Evolutionary conservation across 371 early-diverging fungal species (phyloP).

Genomic region (Lichtheimia ramosa): DNA sequence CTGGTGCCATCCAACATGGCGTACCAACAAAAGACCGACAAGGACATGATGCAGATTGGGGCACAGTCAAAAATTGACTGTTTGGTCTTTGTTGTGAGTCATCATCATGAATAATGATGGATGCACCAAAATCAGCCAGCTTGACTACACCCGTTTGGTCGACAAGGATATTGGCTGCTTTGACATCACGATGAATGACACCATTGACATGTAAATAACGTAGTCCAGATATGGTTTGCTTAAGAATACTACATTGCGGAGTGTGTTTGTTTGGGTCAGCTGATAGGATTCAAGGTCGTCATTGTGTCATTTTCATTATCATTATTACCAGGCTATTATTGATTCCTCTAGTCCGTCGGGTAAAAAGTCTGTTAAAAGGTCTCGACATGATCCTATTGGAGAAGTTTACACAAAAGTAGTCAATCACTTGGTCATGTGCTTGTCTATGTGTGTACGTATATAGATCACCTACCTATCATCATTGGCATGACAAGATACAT

Average conservation of each 20-base stretch:
- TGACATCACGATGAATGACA: slow-evolving; percentile 96
- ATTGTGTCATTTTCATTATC: not conserved
- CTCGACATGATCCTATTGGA: slow-evolving; percentile 39
- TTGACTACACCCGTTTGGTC: slow-evolving; percentile 60
- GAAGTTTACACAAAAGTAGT: not conserved
- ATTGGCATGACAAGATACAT: slow-evolving; percentile 70
- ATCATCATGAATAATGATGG: slow-evolving; percentile 16
- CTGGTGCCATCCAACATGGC: slow-evolving; percentile 91
- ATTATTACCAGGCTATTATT: slow-evolving; percentile 32
- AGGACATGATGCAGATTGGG: not conserved
- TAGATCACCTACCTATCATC: slow-evolving; percentile 52
- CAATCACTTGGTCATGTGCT: not conserved
- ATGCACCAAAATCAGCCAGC: slow-evolving; percentile 48
- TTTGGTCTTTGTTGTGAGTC: not conserved
- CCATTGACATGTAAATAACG: slow-evolving; percentile 87
- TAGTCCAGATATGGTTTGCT: slow-evolving; percentile 84
- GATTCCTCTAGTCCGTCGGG: slow-evolving; percentile 32
- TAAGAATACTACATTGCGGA: slow-evolving; percentile 62
- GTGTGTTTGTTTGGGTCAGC: slow-evolving; percentile 1
- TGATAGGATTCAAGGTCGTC: not conserved
- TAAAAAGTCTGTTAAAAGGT: slow-evolving; percentile 24
- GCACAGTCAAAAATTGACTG: not conserved
- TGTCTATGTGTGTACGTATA: not conserved
- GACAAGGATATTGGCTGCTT: slow-evolving; percentile 89
- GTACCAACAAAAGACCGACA: slow-evolving; percentile 67